Conservation (phyloP, 169 alveolate species). For the Plasmodium vinckei region DNA sequence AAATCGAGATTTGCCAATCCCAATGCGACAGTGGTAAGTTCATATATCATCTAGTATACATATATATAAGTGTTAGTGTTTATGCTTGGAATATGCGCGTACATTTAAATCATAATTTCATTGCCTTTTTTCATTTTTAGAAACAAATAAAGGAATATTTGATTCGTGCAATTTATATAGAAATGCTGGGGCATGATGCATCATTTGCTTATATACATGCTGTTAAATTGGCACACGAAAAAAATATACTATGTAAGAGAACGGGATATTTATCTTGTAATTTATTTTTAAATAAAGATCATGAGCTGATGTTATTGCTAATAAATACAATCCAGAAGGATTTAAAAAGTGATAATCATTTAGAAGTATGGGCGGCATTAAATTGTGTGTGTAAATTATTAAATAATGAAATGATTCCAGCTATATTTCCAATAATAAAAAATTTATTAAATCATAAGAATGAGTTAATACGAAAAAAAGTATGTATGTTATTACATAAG, state of each 20-base stretch:
- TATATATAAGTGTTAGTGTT: neutral
- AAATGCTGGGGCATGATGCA: conserved; percentile 98
- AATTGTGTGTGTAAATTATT: conserved; percentile 91
- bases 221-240: conserved; percentile 93
- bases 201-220: conserved; percentile 95
- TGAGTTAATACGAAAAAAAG: conserved; percentile 92
- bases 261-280: conserved; percentile 93
- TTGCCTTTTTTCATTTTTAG: conserved; percentile 33
- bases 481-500: conserved; percentile 92
- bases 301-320: conserved; percentile 92
- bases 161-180: conserved; percentile 94
- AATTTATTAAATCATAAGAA: conserved; percentile 88
- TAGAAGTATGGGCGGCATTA: conserved; percentile 93
- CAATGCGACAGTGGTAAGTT: conserved; percentile 86
- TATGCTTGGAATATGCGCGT: neutral
- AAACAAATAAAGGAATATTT: conserved; percentile 88
- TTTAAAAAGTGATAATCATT: conserved; percentile 90
- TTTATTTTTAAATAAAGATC: conserved; percentile 89
- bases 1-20: conserved; percentile 87
- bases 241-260: conserved; percentile 89
- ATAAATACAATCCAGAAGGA: conserved; percentile 95
- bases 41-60: conserved; percentile 29
- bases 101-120: neutral
- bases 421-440: conserved; percentile 90
- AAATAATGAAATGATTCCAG: conserved; percentile 91